Percentiles rank a stretch among this genome's conserved stretches.
Conservation (phyloP, 495 filamentous ascomycete species). For the Xylaria curta region DNA sequence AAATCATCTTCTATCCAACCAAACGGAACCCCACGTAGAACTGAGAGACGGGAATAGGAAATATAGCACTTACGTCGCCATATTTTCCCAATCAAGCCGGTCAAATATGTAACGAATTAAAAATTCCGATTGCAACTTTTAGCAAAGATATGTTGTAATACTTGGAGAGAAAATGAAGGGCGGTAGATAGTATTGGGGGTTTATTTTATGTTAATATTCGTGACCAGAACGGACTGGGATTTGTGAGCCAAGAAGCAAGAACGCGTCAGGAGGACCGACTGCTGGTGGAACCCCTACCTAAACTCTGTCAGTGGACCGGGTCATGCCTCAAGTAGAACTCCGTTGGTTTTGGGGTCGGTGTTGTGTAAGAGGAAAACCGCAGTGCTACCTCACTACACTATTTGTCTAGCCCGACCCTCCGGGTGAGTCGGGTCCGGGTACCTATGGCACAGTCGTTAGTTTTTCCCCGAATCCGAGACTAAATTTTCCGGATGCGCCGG, state of each 20-base stretch:
- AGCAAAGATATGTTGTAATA: neutral
- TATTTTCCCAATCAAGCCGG: neutral
- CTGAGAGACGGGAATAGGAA: neutral
- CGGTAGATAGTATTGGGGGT: neutral
- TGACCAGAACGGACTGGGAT: neutral
- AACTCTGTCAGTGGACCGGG: neutral
- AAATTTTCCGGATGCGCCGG: neutral
- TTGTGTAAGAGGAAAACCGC: conserved; percentile 20
- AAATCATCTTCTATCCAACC: neutral
- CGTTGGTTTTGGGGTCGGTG: conserved; percentile 1
- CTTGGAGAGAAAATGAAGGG: neutral
- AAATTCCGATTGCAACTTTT: neutral
- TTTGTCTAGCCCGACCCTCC: neutral
- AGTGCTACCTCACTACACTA: neutral
- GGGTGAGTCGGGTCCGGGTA: neutral
- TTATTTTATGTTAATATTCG: neutral
- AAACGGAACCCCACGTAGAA: neutral
- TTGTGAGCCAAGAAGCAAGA: neutral
- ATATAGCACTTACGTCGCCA: conserved; percentile 28
- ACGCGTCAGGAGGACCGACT: neutral
- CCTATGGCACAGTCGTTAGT: neutral
- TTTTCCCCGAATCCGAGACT: neutral
- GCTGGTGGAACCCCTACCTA: conserved; percentile 1
- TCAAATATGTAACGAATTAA: neutral
- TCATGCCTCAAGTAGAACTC: conserved; percentile 21